Percentiles rank a stretch among this genome's conserved stretches.
Evolutionary conservation across 1,139 yeast genomes (phyloP).

Genomic region (Pichia sp.): DNA sequence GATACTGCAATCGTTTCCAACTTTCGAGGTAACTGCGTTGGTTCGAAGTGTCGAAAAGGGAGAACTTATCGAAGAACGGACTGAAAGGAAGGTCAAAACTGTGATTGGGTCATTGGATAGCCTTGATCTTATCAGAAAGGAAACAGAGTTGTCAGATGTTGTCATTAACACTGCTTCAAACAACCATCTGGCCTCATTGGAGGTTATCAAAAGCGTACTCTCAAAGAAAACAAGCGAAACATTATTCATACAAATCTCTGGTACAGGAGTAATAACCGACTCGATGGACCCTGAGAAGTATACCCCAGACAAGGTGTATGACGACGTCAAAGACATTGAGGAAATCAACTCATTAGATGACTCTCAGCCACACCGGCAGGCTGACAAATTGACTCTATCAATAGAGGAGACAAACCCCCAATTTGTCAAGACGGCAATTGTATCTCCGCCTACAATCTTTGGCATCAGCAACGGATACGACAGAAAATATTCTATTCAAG

Average conservation of each 20-base stretch:
- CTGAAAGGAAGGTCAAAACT: neutral
- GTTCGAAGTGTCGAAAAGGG: slow-evolving; percentile 3
- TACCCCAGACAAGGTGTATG: slow-evolving; percentile 5
- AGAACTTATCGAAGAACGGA: neutral
- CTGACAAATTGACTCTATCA: slow-evolving; percentile 5
- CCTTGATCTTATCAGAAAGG: neutral
- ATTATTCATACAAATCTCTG: slow-evolving; percentile 7
- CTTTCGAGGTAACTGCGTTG: slow-evolving; percentile 3
- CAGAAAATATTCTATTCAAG: slow-evolving; percentile 4
- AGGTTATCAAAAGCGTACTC: slow-evolving; percentile 2
- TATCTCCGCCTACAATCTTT: slow-evolving; percentile 8
- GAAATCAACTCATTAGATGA: slow-evolving; percentile 6
- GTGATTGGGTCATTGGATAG: slow-evolving; percentile 3
- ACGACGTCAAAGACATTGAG: slow-evolving; percentile 4
- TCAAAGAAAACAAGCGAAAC: slow-evolving; percentile 1
- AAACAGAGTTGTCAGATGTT: slow-evolving; percentile 3
- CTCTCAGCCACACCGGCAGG: slow-evolving; percentile 8
- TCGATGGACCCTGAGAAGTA: slow-evolving; percentile 1
- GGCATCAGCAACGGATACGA: slow-evolving; percentile 4
- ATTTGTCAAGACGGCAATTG: slow-evolving; percentile 3
- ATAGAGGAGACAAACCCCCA: slow-evolving; percentile 6
- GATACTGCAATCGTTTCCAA: slow-evolving; percentile 1
- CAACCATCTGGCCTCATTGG: slow-evolving; percentile 2
- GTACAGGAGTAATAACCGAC: slow-evolving; percentile 5
- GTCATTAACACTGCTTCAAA: slow-evolving; percentile 8